Evolutionary conservation across 352 stramenopile species (phyloP).

Genomic region (Pythium biforme): DNA sequence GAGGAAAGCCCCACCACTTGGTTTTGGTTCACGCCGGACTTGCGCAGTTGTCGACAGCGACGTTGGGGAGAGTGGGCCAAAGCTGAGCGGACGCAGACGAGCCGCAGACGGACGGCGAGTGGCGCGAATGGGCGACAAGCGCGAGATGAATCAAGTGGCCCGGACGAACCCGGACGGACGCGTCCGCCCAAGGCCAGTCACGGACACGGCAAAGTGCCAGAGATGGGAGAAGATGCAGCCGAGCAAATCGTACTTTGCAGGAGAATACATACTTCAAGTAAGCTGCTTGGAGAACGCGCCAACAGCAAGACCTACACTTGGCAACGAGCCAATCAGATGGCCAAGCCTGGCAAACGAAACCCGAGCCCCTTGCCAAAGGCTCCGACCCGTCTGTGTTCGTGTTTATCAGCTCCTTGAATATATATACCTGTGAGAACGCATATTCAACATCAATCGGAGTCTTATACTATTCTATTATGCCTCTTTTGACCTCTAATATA

Average conservation of each 20-base stretch:
- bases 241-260: conserved; percentile 15
- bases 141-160: conserved; percentile 28
- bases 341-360: conserved; percentile 1
- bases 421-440: conserved; percentile 1
- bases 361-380: conserved; percentile 13
- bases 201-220: conserved; percentile 7
- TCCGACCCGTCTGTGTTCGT: background rate
- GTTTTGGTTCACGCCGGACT: conserved; percentile 22
- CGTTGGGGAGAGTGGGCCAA: conserved; percentile 6
- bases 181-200: conserved; percentile 17
- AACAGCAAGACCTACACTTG: conserved; percentile 20
- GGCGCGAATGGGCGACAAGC: conserved; percentile 26
- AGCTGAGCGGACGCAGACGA: conserved; percentile 20
- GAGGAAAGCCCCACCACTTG: conserved; percentile 1
- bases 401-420: conserved; percentile 12
- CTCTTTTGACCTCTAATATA: background rate
- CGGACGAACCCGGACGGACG: conserved; percentile 22
- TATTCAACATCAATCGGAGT: conserved; percentile 13
- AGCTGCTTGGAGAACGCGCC: conserved; percentile 25
- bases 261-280: conserved; percentile 30
- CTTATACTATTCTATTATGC: background rate
- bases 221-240: conserved; percentile 15
- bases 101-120: conserved; percentile 4
- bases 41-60: conserved; percentile 11
- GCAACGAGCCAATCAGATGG: conserved; percentile 20